Conservation (phyloP, 2,329 filamentous ascomycete genomes). For the Emergomyces pasteurianus region DNA sequence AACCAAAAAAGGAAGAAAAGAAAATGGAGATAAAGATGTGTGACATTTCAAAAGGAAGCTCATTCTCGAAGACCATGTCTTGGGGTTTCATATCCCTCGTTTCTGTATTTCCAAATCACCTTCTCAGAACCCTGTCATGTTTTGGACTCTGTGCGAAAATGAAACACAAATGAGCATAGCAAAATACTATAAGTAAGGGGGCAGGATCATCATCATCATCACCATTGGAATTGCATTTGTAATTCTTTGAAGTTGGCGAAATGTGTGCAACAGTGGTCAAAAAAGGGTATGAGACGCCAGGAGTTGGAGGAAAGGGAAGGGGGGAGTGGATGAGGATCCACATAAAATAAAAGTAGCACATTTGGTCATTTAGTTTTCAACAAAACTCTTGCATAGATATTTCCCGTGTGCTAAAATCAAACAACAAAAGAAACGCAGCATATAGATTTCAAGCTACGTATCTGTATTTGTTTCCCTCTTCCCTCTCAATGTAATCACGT, state of each 20-base stretch:
- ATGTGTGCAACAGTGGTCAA: neutral
- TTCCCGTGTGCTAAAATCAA: neutral
- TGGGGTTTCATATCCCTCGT: neutral
- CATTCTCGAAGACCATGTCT: neutral
- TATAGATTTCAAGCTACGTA: conserved; percentile 49
- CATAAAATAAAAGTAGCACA: neutral
- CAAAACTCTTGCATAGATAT: neutral
- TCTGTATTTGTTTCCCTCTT: conserved; percentile 55
- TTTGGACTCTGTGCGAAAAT: neutral
- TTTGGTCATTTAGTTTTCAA: neutral
- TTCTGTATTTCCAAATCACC: neutral
- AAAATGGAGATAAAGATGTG: neutral
- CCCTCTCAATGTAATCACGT: conserved; percentile 82
- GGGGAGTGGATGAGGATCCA: neutral
- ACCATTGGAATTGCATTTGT: neutral
- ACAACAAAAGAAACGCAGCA: neutral
- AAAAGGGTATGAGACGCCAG: neutral
- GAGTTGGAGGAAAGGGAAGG: neutral
- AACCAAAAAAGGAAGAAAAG: neutral
- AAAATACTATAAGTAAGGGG: neutral
- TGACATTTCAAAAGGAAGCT: neutral
- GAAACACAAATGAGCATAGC: neutral
- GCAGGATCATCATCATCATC: neutral
- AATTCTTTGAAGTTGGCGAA: neutral
- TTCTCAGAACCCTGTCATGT: neutral